These are phyloP conservation scores for Vanderwaltozyma verrucispora DNA, from an alignment of 805 yeast species.

Conservation along the genomic window DNA sequence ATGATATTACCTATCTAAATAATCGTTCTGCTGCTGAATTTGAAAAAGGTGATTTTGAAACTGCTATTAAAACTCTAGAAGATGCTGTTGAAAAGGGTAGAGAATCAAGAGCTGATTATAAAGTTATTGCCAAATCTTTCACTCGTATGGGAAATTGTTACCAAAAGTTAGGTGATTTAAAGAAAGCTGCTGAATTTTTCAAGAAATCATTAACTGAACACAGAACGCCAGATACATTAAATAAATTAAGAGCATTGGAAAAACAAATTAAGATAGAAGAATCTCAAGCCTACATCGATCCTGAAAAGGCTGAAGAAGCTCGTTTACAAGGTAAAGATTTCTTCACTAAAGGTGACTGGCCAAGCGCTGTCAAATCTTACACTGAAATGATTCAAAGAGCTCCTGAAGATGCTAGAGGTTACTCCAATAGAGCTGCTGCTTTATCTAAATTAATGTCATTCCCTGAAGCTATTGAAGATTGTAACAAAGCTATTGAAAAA, in stretches of 20 bases:
- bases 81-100: constrained; percentile 84
- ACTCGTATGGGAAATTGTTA: constrained; percentile 83
- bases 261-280: constrained; percentile 74
- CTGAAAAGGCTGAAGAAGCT: constrained; percentile 91
- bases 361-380: constrained; percentile 88
- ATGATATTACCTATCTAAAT: constrained; percentile 88
- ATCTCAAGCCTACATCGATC: constrained; percentile 69
- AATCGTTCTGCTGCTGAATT: constrained; percentile 97
- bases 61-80: constrained; percentile 72
- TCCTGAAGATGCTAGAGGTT: constrained; percentile 95
- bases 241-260: constrained; percentile 79
- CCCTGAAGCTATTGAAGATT: constrained; percentile 93
- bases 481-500: constrained; percentile 76
- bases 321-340: constrained; percentile 83
- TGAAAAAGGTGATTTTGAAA: constrained; percentile 87
- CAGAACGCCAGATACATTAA: constrained; percentile 87
- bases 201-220: constrained; percentile 94
- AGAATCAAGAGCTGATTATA: constrained; percentile 84
- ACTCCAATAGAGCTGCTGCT: constrained; percentile 97
- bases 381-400: constrained; percentile 94
- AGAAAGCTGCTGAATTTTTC: constrained; percentile 64
- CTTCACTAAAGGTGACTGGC: constrained; percentile 92
- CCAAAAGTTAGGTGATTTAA: constrained; percentile 61
- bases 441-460: constrained; percentile 88
- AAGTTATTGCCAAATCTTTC: constrained; percentile 82